Evolutionary conservation across 768 basidiomycete species (phyloP).

Genomic region (Saitozyma sp.): DNA sequence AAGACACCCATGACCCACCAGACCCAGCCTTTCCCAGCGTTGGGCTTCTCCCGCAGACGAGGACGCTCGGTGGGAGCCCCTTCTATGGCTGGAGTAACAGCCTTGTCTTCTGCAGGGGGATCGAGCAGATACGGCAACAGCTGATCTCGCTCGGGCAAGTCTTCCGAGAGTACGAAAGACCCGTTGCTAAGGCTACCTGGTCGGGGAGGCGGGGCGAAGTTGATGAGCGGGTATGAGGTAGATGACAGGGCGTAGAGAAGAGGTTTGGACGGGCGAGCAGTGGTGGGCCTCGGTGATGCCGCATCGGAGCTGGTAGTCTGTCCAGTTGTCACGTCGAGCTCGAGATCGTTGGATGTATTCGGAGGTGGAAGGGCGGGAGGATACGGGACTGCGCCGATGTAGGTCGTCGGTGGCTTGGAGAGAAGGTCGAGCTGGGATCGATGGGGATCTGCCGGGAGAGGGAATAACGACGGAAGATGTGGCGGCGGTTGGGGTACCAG

Average conservation of each 20-base stretch:
- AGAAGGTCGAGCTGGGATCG: slow-evolving; percentile 54
- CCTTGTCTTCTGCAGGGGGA: slow-evolving; percentile 33
- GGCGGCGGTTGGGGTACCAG: slow-evolving; percentile 85
- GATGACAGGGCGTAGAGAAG: slow-evolving; percentile 80
- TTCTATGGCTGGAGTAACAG: slow-evolving; percentile 17
- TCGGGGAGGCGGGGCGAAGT: slow-evolving; percentile 49
- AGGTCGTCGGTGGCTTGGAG: slow-evolving; percentile 67
- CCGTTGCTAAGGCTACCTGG: slow-evolving; percentile 36
- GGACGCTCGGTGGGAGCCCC: slow-evolving; percentile 16
- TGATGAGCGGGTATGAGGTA: slow-evolving; percentile 75
- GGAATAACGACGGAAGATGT: slow-evolving; percentile 70
- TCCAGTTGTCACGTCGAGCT: slow-evolving; percentile 52
- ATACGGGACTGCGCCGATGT: slow-evolving; percentile 61
- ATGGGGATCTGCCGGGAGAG: slow-evolving; percentile 48
- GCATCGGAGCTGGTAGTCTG: neutral
- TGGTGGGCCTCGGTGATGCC: neutral
- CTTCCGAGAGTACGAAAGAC: slow-evolving; percentile 38
- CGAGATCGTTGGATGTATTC: neutral
- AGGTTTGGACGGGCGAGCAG: slow-evolving; percentile 11
- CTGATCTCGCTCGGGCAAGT: slow-evolving; percentile 36
- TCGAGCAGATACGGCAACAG: slow-evolving; percentile 38
- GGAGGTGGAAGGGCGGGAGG: slow-evolving; percentile 18
- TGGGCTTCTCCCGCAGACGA: neutral
- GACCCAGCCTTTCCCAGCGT: slow-evolving; percentile 12
- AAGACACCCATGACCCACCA: slow-evolving; percentile 21